Evolutionary conservation across 2,329 filamentous ascomycete species (phyloP), one percentile per base, ranked within the genome.

Genomic region (Furcasterigmium sp.): DNA sequence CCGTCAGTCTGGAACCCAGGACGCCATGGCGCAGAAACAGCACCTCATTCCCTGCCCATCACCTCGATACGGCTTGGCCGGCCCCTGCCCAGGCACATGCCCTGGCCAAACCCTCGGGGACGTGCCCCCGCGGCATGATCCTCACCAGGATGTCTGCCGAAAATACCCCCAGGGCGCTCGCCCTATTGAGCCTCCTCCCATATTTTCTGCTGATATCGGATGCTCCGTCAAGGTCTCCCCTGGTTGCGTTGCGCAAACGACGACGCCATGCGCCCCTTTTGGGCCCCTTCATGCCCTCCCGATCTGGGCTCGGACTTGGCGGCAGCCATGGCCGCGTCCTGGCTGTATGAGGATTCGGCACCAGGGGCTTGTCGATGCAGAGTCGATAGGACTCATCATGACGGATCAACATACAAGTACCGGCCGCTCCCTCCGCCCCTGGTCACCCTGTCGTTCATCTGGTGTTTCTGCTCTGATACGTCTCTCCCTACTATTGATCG

Each of bases 61-160:
- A 26, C 23, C 23, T n/a, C n/a, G 11, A 26, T 25, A 11, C 36
- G 32, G n/a, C 32, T 35, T 35, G 32, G 32, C 32, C 32, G 14
- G n/a, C 32, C 32, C 32, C 32, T 35, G 32, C 32, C 32, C n/a
- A 35, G 32, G 32, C n/a, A n/a, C n/a, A n/a, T n/a, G n/a, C n/a
- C n/a, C n/a, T n/a, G n/a, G n/a, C n/a, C n/a, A n/a, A n/a, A n/a
- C n/a, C 32, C 32, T 35, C n/a, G n/a, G 17, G 32, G 32, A 17
- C 15, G 9, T 9, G 17, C 32, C 32, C 32, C 15, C n/a, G 32
- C 15, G 17, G 32, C 32, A 35, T 35, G 32, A 35, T 35, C 32
- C 11, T 17, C 32, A 17, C 32, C 15, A 17, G 32, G 32, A 35
- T 35, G 8, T 18, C n/a, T 35, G 32, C 32, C 32, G 32, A 35